A percentile compares a stretch with the other conserved stretches of the same genome.
phyloP scores from a whole-genome alignment of 805 yeast species.

The Schizosaccharomyces osmophilus region DNA sequence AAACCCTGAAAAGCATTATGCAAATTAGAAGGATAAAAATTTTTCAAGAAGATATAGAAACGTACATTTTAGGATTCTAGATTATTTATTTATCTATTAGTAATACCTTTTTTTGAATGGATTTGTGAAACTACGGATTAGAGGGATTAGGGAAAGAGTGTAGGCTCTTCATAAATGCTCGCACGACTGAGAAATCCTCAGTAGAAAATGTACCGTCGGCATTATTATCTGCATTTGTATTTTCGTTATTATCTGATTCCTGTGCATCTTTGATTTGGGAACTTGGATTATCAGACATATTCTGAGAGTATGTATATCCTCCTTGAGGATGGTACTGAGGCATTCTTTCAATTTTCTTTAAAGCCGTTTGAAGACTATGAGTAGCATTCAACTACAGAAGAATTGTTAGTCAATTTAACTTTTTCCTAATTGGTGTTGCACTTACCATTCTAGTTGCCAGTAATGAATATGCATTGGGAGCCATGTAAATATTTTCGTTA shows the following conservation, averaged over 20 bases:
- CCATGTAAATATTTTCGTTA: constrained; percentile 80
- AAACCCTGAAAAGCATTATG: too few species aligned
- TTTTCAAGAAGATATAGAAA: background rate
- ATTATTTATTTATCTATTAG: background rate
- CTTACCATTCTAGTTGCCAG: constrained; percentile 40
- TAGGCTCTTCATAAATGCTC: background rate
- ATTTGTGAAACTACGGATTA: background rate
- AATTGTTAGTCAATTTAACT: background rate
- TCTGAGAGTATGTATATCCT: background rate
- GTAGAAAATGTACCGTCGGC: background rate
- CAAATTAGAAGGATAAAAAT: too few species aligned
- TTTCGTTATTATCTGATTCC: background rate
- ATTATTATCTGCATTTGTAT: background rate
- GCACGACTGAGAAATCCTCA: background rate
- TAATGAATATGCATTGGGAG: constrained; percentile 53
- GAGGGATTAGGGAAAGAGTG: background rate
- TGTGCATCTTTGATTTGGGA: background rate
- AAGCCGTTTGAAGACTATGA: background rate
- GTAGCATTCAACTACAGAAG: background rate
- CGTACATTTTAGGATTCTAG: background rate
- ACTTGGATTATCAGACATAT: background rate
- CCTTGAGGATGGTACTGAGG: background rate
- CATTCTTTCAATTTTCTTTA: background rate
- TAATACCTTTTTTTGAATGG: background rate
- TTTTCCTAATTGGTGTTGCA: background rate